These are phyloP conservation scores for Gastrolobium villosum DNA, from an alignment of 306 rosid genomes.

Conservation along the genomic window DNA sequence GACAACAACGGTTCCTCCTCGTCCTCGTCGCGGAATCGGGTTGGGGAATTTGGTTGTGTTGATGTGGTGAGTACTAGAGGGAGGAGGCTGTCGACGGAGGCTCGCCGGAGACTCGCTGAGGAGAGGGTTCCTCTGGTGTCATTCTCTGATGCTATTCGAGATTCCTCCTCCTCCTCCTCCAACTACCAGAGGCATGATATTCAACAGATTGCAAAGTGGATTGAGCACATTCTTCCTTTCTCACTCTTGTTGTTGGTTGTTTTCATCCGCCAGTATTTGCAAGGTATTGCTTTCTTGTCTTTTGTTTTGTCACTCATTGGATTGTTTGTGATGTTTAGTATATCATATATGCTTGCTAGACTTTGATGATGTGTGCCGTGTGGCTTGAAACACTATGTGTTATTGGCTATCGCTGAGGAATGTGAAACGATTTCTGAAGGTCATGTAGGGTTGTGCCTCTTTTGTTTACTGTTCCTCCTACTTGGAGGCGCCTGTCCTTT, in stretches of 20 bases:
- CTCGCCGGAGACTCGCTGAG: slow-evolving; percentile 38
- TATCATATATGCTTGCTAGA: not conserved
- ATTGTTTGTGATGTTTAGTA: not conserved
- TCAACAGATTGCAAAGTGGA: slow-evolving; percentile 79
- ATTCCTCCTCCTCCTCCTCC: slow-evolving; percentile 8
- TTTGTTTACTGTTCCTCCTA: slow-evolving; percentile 6
- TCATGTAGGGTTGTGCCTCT: not conserved
- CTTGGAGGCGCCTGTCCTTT: not conserved
- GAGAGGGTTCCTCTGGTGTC: slow-evolving; percentile 68
- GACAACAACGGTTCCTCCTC: slow-evolving; percentile 39
- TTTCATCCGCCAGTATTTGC: slow-evolving; percentile 91
- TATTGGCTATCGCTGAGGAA: slow-evolving; percentile 3
- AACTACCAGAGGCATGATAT: slow-evolving; percentile 62
- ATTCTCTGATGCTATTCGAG: slow-evolving; percentile 32
- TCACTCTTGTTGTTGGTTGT: slow-evolving; percentile 75
- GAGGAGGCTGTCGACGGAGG: slow-evolving; percentile 39
- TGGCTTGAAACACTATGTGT: slow-evolving; percentile 11
- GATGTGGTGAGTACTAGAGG: slow-evolving; percentile 42
- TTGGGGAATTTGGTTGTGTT: slow-evolving; percentile 50
- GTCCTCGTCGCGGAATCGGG: slow-evolving; percentile 40
- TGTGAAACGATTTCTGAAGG: not conserved
- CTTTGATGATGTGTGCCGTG: slow-evolving; percentile 17
- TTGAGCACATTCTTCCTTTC: slow-evolving; percentile 90
- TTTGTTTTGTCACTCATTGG: not conserved
- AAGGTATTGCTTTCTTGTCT: slow-evolving; percentile 59